phyloP scores from a whole-genome alignment of 169 alveolate species.

The Plasmodium vinckei region DNA sequence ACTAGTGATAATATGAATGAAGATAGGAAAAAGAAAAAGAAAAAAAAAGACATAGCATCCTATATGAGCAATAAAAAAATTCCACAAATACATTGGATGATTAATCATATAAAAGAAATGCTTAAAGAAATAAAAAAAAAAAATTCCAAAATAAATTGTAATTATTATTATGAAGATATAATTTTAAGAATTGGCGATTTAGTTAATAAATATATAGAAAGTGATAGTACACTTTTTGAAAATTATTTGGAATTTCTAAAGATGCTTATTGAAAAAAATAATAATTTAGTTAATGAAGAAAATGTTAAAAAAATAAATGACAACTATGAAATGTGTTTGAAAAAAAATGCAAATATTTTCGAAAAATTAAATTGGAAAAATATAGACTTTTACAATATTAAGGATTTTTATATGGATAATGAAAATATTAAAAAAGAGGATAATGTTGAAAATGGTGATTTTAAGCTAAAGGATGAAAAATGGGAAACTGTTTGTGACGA shows the following conservation, averaged over 20 bases:
- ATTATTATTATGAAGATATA: conserved; percentile 14
- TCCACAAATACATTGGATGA: conserved; percentile 75
- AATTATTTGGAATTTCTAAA: conserved; percentile 57
- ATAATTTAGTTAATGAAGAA: conserved; percentile 14
- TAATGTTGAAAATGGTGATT: too few species aligned
- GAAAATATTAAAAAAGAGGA: neutral
- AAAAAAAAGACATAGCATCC: conserved; percentile 52
- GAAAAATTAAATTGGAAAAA: conserved; percentile 56
- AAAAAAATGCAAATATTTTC: conserved; percentile 30
- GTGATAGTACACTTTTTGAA: conserved; percentile 42
- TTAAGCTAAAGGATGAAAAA: too few species aligned
- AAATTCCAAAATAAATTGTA: conserved; percentile 3
- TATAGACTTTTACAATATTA: conserved; percentile 45
- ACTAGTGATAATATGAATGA: neutral
- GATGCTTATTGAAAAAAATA: conserved; percentile 55
- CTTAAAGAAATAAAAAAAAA: conserved; percentile 34
- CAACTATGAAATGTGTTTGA: conserved; percentile 17
- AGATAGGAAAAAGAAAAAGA: conserved; percentile 40
- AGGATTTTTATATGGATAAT: conserved; percentile 8
- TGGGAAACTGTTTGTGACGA: neutral
- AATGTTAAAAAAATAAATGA: conserved; percentile 32
- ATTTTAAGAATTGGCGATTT: conserved; percentile 4
- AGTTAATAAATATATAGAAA: conserved; percentile 65
- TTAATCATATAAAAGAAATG: conserved; percentile 53
- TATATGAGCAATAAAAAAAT: conserved; percentile 66